A percentile compares a stretch with the other conserved stretches of the same genome.
phyloP scores from a whole-genome alignment of 345 rosid species.

The Citrus medica region DNA sequence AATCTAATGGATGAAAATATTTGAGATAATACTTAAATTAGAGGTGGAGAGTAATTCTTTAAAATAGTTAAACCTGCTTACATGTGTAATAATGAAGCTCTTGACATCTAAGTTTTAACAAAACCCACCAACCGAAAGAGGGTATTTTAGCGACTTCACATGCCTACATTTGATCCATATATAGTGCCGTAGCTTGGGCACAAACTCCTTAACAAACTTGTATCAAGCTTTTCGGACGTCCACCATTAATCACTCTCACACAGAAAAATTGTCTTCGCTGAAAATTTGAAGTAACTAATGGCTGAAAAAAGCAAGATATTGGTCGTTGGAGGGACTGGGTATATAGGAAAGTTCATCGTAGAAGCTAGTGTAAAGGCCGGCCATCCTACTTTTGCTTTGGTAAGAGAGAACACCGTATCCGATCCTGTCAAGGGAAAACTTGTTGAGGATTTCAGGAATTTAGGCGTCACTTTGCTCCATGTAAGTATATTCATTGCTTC shows the following conservation, averaged over 20 bases:
- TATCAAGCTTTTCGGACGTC: background rate
- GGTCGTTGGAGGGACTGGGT: slow-evolving; percentile 72
- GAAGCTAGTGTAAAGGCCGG: slow-evolving; percentile 59
- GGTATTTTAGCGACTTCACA: background rate
- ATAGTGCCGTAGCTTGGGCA: background rate
- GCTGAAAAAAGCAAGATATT: slow-evolving; percentile 64
- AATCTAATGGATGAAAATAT: too few relatives aligned
- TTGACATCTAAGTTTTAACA: too few relatives aligned
- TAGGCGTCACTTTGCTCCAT: slow-evolving; percentile 52
- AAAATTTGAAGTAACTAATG: slow-evolving; percentile 21
- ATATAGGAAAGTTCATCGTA: slow-evolving; percentile 65
- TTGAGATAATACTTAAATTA: too few relatives aligned
- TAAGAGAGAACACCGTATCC: slow-evolving; percentile 48
- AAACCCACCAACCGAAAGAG: slow-evolving; percentile 1
- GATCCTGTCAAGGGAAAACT: slow-evolving; percentile 53
- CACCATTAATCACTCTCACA: background rate
- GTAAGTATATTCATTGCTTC: slow-evolving; percentile 27
- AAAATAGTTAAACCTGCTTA: background rate
- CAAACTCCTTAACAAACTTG: background rate
- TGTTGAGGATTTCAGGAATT: slow-evolving; percentile 46
- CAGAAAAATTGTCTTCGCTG: background rate
- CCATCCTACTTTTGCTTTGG: slow-evolving; percentile 60
- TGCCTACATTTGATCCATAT: background rate
- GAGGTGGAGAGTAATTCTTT: background rate
- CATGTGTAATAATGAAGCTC: background rate